Conservation (phyloP, 495 filamentous ascomycete genomes). For the Penicilliopsis zonata region DNA sequence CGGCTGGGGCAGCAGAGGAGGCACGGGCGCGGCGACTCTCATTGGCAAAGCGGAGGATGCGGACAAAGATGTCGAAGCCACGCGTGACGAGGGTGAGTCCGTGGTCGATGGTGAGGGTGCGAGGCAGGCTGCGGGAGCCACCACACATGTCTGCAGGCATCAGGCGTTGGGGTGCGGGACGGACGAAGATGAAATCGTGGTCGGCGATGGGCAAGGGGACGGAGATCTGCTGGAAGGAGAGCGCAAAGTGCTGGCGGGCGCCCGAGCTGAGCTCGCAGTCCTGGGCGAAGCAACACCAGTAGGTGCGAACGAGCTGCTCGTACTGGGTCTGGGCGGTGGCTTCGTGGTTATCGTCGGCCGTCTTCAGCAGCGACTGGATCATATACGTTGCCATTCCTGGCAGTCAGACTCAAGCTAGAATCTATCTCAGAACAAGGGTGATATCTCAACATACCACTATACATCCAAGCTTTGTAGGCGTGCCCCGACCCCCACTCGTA, state of each 20-base stretch:
- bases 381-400: constrained; percentile 37
- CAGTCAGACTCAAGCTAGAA: background rate
- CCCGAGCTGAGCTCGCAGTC: constrained; percentile 34
- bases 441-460: constrained; percentile 19
- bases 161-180: constrained; percentile 12
- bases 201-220: constrained; percentile 32
- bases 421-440: background rate
- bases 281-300: constrained; percentile 34
- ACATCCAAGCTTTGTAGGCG: constrained; percentile 37
- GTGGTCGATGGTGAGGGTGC: constrained; percentile 22
- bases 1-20: constrained; percentile 7
- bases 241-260: constrained; percentile 30
- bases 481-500: constrained; percentile 33
- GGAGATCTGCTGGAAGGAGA: constrained; percentile 30
- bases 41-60: constrained; percentile 32
- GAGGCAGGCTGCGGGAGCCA: constrained; percentile 6
- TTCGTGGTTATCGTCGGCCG: constrained; percentile 32
- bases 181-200: constrained; percentile 28
- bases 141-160: constrained; percentile 28
- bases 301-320: constrained; percentile 32
- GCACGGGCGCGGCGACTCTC: constrained; percentile 24
- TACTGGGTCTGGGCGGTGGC: constrained; percentile 29
- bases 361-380: constrained; percentile 33
- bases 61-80: constrained; percentile 33
- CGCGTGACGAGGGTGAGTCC: constrained; percentile 28